Base-by-base conservation (phyloP, 306 rosid species). In the Malus sylvestris region DNA sequence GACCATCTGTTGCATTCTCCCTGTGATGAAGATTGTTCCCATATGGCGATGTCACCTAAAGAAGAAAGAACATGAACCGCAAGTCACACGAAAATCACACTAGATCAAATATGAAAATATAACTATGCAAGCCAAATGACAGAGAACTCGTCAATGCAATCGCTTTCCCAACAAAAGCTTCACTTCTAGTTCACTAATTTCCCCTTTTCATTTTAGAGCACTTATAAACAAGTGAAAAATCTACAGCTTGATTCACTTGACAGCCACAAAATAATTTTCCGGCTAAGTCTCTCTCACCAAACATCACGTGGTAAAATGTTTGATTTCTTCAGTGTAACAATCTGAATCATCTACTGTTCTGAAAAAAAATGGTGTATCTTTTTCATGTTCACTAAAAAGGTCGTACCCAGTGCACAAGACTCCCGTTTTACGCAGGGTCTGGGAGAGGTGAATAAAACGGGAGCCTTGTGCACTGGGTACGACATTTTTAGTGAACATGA, bases 1-100 rank as follows among this genome's bases (percentile, higher is more conserved):
- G 96, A 72, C 94, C 96, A 52, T 85, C 86, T 64, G 99, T 95
- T 66, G 85, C 33, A 69, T 95, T 95, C 80, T 89, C 97, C 42
- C 1, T 22, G 64, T 79, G 84, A 75, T 92, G 91, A 78, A 95
- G 93, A 87, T 62, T 77, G 61, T 89, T 89, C 66, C 97, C 97
- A 59, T 90, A 90, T 4, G 99, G 99, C 64, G 99, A 95, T 76
- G 97, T 88, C 77, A 95, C 92, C 99, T 95, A 67, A 62, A 52
- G 35, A 66, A 67, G 30, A 20, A 55, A 71, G 78, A 33, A 53
- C 57, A 52, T 4, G 18, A 45, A 61, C 69, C 12, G 10, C 13
- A 57, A 51, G 13, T 27, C 64, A 10, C 30, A 74, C 38, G 74
- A 65, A 58, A 79, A 74, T 27, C 4, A 83, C 73, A 77, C 35